Evolutionary conservation across 768 basidiomycete genomes (phyloP).

Genomic region (Pisolithus orientalis): DNA sequence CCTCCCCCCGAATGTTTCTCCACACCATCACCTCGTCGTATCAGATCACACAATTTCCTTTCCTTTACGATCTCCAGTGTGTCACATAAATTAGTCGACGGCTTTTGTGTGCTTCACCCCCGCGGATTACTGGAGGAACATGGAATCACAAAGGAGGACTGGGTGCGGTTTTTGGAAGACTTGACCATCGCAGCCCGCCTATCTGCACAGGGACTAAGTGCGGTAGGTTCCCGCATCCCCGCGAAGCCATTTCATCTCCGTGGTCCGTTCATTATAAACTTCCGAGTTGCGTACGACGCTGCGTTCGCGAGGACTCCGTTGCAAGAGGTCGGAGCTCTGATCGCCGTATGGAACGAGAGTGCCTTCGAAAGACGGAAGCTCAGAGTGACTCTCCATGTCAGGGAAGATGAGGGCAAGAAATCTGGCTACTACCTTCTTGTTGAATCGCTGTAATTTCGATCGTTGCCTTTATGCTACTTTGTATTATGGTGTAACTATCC

Average conservation of each 20-base stretch:
- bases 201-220: constrained; percentile 14
- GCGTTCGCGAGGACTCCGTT: constrained; percentile 12
- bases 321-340: constrained; percentile 20
- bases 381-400: constrained; percentile 12
- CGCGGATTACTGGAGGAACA: constrained; percentile 19
- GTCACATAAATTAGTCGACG: constrained; percentile 15
- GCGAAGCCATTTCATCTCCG: constrained; percentile 7
- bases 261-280: constrained; percentile 11
- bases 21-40: constrained; percentile 19
- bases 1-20: constrained; percentile 28
- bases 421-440: constrained; percentile 14
- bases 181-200: constrained; percentile 23
- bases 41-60: constrained; percentile 22
- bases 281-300: constrained; percentile 15
- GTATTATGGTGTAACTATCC: too few species aligned
- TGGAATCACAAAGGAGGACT: constrained; percentile 20
- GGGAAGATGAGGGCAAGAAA: constrained; percentile 1
- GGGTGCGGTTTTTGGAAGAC: constrained; percentile 26
- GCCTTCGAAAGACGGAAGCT: constrained; percentile 28
- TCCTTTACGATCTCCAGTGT: constrained; percentile 20
- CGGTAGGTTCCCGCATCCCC: constrained; percentile 19
- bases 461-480: neutral
- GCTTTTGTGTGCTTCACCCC: constrained; percentile 24
- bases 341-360: constrained; percentile 26
- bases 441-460: constrained; percentile 18